Conservation (phyloP, 805 yeast species). For the Hanseniaspora mollemarum region DNA sequence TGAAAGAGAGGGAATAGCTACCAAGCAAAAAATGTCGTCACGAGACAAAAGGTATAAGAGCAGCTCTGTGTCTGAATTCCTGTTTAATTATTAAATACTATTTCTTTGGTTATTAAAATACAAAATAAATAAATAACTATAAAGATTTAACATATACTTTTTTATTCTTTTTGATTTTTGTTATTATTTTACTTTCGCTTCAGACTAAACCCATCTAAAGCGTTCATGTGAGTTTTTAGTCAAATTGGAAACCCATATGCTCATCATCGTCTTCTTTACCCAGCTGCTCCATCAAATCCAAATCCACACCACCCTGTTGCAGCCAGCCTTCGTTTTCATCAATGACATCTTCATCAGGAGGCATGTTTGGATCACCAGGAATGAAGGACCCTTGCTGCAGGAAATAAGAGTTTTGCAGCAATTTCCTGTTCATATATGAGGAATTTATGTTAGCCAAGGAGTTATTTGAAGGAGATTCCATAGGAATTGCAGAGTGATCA, state of each 20-base stretch:
- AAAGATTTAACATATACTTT: too few relatives aligned
- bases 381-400: conserved; percentile 60
- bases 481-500: conserved; percentile 83
- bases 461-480: conserved; percentile 37
- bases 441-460: conserved; percentile 15
- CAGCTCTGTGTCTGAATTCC: too few relatives aligned
- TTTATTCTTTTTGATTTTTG: not conserved
- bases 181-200: not conserved
- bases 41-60: too few relatives aligned
- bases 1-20: too few relatives aligned
- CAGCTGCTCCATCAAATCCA: conserved; percentile 18
- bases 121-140: too few relatives aligned
- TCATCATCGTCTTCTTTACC: conserved; percentile 20
- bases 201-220: too few relatives aligned
- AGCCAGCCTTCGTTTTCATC: conserved; percentile 48
- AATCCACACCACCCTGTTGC: conserved; percentile 16
- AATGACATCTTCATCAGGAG: conserved; percentile 74
- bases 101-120: too few relatives aligned
- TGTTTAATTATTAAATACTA: too few relatives aligned
- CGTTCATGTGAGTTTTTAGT: too few relatives aligned
- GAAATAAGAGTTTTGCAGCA: conserved; percentile 31
- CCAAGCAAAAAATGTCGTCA: too few relatives aligned
- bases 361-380: conserved; percentile 67
- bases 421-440: conserved; percentile 24
- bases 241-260: conserved; percentile 17